phyloP scores from a whole-genome alignment of 2,329 filamentous ascomycete genomes.

The Annulohypoxylon truncatum region DNA sequence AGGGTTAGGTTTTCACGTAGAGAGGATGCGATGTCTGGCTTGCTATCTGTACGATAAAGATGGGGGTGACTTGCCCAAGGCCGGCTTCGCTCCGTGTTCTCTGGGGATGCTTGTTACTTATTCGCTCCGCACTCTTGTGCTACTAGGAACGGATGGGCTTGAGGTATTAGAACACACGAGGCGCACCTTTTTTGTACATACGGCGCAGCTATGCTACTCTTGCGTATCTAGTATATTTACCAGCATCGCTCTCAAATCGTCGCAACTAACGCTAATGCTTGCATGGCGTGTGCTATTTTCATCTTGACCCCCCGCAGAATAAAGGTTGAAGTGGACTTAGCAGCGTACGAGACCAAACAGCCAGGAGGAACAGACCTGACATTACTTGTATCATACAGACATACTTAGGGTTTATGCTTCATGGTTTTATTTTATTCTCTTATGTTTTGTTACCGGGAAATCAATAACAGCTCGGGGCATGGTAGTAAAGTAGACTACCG shows the following conservation, averaged over 20 bases:
- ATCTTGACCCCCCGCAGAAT: background rate
- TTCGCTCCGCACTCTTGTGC: slow-evolving; percentile 11
- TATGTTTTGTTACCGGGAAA: background rate
- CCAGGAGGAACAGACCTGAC: background rate
- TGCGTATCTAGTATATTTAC: slow-evolving; percentile 25
- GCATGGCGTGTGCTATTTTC: background rate
- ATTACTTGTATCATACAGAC: background rate
- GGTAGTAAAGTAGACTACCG: slow-evolving; percentile 2
- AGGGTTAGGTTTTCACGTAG: slow-evolving; percentile 23
- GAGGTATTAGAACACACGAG: slow-evolving; percentile 18
- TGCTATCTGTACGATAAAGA: slow-evolving; percentile 33
- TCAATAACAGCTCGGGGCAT: slow-evolving; percentile 9
- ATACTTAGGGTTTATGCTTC: no score
- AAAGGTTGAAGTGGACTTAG: background rate
- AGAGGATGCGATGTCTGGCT: slow-evolving; percentile 29
- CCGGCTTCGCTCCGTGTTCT: slow-evolving; percentile 12
- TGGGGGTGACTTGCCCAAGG: slow-evolving; percentile 11
- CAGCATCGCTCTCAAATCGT: background rate
- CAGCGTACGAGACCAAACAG: background rate
- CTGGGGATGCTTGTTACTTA: slow-evolving; percentile 19
- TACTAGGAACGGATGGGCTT: slow-evolving; percentile 1
- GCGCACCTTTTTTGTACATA: slow-evolving; percentile 38
- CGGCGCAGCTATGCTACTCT: slow-evolving; percentile 33
- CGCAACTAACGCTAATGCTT: background rate
- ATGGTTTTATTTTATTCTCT: background rate